Evolutionary conservation across 768 basidiomycete genomes (phyloP).

Genomic region (Psilocybe sp.): DNA sequence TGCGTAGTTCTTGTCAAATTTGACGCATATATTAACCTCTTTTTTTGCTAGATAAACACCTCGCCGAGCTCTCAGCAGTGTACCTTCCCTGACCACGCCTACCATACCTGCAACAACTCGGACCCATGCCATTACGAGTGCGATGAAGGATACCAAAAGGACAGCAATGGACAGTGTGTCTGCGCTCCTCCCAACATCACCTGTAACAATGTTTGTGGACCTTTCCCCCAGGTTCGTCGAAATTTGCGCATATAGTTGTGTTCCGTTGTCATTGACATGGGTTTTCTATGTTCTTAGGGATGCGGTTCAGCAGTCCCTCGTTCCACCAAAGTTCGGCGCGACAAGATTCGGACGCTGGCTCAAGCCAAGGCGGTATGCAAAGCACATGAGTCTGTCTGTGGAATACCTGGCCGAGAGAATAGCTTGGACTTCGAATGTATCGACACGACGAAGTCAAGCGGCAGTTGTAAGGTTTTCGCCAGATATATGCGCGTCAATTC

Average conservation of each 20-base stretch:
- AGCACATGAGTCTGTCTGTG: slow-evolving; percentile 31
- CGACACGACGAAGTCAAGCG: slow-evolving; percentile 24
- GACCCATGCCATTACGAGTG: slow-evolving; percentile 37
- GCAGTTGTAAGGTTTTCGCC: slow-evolving; percentile 33
- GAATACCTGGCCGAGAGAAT: slow-evolving; percentile 28
- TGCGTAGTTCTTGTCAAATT: slow-evolving; percentile 8
- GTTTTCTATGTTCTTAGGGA: slow-evolving; percentile 23
- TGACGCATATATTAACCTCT: neutral
- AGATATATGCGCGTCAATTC: neutral
- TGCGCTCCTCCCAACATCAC: slow-evolving; percentile 31
- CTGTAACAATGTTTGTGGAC: slow-evolving; percentile 41
- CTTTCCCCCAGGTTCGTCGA: slow-evolving; percentile 27
- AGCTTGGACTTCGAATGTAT: slow-evolving; percentile 36
- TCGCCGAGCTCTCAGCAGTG: slow-evolving; percentile 30
- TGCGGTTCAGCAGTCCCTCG: slow-evolving; percentile 36
- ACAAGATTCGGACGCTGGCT: slow-evolving; percentile 21
- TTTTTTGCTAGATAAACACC: slow-evolving; percentile 22
- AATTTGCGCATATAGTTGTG: slow-evolving; percentile 13
- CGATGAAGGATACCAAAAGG: slow-evolving; percentile 18
- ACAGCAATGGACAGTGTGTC: slow-evolving; percentile 29
- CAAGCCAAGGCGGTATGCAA: slow-evolving; percentile 29
- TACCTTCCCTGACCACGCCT: slow-evolving; percentile 27
- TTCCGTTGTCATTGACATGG: neutral
- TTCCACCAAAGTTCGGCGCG: slow-evolving; percentile 10
- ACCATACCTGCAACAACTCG: slow-evolving; percentile 24